Conservation (phyloP, 495 filamentous ascomycete species). For the Penicillium flavigenum region DNA sequence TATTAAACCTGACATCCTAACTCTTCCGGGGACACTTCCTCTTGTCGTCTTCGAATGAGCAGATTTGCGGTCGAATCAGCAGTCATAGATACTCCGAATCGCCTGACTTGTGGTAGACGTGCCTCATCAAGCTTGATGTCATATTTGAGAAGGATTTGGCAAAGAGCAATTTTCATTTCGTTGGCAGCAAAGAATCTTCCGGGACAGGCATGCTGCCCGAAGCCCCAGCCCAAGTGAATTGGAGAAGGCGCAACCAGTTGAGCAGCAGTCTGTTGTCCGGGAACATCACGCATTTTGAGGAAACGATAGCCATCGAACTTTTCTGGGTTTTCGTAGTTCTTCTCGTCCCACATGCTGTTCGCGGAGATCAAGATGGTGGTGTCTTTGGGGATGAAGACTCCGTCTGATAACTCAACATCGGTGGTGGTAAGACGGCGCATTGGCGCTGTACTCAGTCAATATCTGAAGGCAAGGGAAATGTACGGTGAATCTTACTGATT, state of each 20-base stretch:
- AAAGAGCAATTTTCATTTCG: constrained; percentile 15
- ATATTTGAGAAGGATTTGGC: too few relatives aligned
- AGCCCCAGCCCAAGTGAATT: constrained; percentile 43
- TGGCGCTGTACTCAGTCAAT: constrained; percentile 18
- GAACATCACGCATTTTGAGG: constrained; percentile 25
- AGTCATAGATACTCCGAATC: too few relatives aligned
- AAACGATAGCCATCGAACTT: constrained; percentile 44
- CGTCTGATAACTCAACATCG: constrained; percentile 25
- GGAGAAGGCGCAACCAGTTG: constrained; percentile 40
- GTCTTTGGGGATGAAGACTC: constrained; percentile 22
- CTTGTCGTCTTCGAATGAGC: too few relatives aligned
- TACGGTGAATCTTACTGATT: constrained; percentile 19
- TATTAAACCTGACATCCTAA: too few relatives aligned
- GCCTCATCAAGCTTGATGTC: too few relatives aligned
- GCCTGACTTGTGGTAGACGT: too few relatives aligned
- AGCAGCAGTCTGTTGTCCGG: constrained; percentile 30
- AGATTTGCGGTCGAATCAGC: too few relatives aligned
- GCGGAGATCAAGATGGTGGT: constrained; percentile 30
- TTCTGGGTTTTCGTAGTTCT: constrained; percentile 38
- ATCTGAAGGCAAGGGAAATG: too few relatives aligned
- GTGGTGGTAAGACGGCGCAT: constrained; percentile 38
- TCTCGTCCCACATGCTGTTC: constrained; percentile 29
- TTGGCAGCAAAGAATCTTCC: constrained; percentile 49
- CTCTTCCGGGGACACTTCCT: too few relatives aligned
- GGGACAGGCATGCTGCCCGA: constrained; percentile 51